A percentile compares a stretch with the other conserved stretches of the same genome.
phyloP scores from a whole-genome alignment of 306 rosid genomes.

The Inga laurina region DNA sequence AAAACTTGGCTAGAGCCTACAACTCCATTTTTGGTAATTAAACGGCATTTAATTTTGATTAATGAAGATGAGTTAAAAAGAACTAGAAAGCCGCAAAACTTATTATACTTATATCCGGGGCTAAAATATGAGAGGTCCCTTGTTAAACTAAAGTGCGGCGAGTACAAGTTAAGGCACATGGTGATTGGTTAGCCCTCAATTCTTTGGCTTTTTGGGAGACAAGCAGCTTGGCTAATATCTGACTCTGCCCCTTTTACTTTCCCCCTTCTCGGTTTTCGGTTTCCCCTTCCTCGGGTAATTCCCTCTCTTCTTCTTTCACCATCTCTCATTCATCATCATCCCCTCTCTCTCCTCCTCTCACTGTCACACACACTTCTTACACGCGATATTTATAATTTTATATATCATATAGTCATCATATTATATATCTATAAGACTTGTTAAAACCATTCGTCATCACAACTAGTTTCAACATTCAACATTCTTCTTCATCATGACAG shows the following conservation, averaged over 20 bases:
- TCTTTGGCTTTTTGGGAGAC: constrained; percentile 29
- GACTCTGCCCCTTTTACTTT: constrained; percentile 53
- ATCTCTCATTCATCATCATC: constrained; percentile 1
- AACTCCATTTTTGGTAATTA: too few relatives aligned
- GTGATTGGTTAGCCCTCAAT: neutral
- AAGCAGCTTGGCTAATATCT: constrained; percentile 59
- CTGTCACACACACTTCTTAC: neutral
- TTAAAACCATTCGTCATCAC: neutral
- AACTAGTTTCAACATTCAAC: neutral
- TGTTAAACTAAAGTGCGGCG: too few relatives aligned
- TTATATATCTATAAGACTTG: too few relatives aligned
- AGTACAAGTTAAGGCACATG: neutral
- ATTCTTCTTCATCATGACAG: constrained; percentile 40
- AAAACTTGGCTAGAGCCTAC: too few relatives aligned
- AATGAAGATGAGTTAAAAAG: too few relatives aligned
- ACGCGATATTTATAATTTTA: neutral
- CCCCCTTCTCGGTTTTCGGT: constrained; percentile 25
- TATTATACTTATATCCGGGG: too few relatives aligned
- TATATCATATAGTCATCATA: neutral
- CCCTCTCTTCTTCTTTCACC: constrained; percentile 16
- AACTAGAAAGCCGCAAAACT: too few relatives aligned
- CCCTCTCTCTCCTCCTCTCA: neutral
- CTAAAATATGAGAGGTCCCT: too few relatives aligned
- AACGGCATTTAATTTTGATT: too few relatives aligned
- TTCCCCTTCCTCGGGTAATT: constrained; percentile 41